Evolutionary conservation across 768 basidiomycete genomes (phyloP).

Genomic region (Neoboletus magnificus): DNA sequence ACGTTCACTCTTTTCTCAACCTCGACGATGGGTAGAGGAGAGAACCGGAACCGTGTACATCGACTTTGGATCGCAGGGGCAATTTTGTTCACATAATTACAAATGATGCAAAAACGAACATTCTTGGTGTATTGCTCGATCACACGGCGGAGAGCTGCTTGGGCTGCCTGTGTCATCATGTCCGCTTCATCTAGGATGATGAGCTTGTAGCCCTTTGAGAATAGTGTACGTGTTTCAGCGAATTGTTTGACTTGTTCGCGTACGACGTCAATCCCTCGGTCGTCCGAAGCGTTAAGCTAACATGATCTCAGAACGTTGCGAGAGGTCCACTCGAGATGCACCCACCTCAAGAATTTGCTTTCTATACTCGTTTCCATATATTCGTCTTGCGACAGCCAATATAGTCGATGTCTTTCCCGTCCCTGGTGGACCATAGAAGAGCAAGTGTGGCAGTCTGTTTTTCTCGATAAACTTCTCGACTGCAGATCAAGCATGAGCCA

Average conservation of each 20-base stretch:
- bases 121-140: slow-evolving; percentile 99
- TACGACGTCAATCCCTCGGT: slow-evolving; percentile 97
- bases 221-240: slow-evolving; percentile 90
- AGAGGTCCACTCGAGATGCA: background rate
- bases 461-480: slow-evolving; percentile 97
- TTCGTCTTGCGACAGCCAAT: slow-evolving; percentile 88
- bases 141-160: slow-evolving; percentile 92
- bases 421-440: slow-evolving; percentile 98
- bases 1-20: slow-evolving; percentile 77
- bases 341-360: slow-evolving; percentile 93
- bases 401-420: slow-evolving; percentile 99
- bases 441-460: slow-evolving; percentile 88
- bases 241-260: slow-evolving; percentile 99
- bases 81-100: slow-evolving; percentile 99
- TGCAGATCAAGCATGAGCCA: slow-evolving; percentile 32
- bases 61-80: slow-evolving; percentile 97
- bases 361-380: slow-evolving; percentile 82
- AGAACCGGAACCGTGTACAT: slow-evolving; percentile 96
- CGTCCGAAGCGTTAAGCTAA: slow-evolving; percentile 96
- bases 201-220: slow-evolving; percentile 92
- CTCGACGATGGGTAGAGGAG: slow-evolving; percentile 80
- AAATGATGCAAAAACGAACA: slow-evolving; percentile 98
- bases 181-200: slow-evolving; percentile 99
- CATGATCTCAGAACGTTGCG: slow-evolving; percentile 1
- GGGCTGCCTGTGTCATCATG: slow-evolving; percentile 99